Base-by-base conservation (phyloP, 2,329 filamentous ascomycete species). In the Juglanconis juglandina region DNA sequence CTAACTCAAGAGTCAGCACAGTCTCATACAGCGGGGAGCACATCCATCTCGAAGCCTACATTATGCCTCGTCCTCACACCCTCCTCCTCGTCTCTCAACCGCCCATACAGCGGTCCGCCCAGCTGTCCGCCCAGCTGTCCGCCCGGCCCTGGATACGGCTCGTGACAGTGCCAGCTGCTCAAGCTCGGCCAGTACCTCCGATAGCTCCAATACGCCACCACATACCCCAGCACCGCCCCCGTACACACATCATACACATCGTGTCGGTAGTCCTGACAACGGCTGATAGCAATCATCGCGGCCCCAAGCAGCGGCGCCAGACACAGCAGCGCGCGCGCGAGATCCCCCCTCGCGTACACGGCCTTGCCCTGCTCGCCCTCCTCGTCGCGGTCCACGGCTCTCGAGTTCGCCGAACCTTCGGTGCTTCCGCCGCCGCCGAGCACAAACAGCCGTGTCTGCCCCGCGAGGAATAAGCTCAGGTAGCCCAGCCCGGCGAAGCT, bases 401-500 rank as follows among this genome's bases (percentile, higher is more conserved):
- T 47, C 47, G 34, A 47, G 5, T 46, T 53, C 1, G 49, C 50
- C 1, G 24, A 33, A 34, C 46, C 24, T 30, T 51, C 44, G 69
- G 66, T 66, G 13, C n/a, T 34, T 11, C 51, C 55, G 17, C 61
- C 76, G 5, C 66, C 66, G 4, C 76, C 76, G 0, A 70, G 64
- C 60, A 84, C 63, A 56, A 80, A 88, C 48, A 88, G 78, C 63
- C 82, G 80, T 53, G 87, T 75, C 71, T 89, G 87, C 3, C 88
- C 88, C 1, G 87, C 86, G 34, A 91, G 76, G 70, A 89, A 91
- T 33, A 91, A 75, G 30, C 85, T 82, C 17, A 92, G 75, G 69
- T 90, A 95, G 3, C 91, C 90, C 9, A 96, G 78, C 0, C 91
- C 91, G 3, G 86, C 84, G 70, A 95, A 96, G 1, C 89, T 82